Base-by-base conservation (phyloP, 805 yeast species). In the Lipomyces mesembrius region DNA sequence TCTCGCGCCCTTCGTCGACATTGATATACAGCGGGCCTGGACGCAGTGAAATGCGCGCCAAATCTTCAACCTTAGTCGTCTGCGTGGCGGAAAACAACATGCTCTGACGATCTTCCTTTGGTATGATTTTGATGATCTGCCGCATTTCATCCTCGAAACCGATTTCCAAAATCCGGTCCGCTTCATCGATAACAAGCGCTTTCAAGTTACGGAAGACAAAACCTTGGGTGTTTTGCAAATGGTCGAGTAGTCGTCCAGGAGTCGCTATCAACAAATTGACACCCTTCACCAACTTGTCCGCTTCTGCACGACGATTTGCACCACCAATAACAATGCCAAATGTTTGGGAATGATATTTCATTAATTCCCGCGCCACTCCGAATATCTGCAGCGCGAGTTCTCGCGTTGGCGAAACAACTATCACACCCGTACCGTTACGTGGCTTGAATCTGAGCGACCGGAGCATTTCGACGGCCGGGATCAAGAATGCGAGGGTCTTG, bases 21-120 rank as follows among this genome's bases (percentile, higher is more conserved):
- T 94, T 95, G 71, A 95, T 95, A 79, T 93, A 96, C 53, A 87
- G 79, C 12, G 99, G 98, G 57, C 98, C 98, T 61, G 93, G 88
- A 77, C 96, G 88, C 75, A 96, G 83, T 2, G 99, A 94, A 62
- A 95, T 94, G 79, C 99, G 87, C 17, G 99, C 99, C 76, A 95
- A 83, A 81, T 95, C 99, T 79, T 95, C 98, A 71, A 95, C 99
- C 80, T 96, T 95, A 53, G 98, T 95, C 37, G 99, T 95, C 79
- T 95, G 99, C 0, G 99, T 95, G 59, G 99, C 99, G n/a, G 98
- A 94, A 77, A 95, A 95, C 71, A 95, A 82, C 98, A 95, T 94
- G 53, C 97, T 85, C 79, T 95, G 99, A 80, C 99, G 89, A 72
- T 89, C 93, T 6, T 71, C 73, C 68, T 87, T 89, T 57, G 99